Conservation (phyloP, 2,329 filamentous ascomycete genomes). For the Penicillium occitanis region DNA sequence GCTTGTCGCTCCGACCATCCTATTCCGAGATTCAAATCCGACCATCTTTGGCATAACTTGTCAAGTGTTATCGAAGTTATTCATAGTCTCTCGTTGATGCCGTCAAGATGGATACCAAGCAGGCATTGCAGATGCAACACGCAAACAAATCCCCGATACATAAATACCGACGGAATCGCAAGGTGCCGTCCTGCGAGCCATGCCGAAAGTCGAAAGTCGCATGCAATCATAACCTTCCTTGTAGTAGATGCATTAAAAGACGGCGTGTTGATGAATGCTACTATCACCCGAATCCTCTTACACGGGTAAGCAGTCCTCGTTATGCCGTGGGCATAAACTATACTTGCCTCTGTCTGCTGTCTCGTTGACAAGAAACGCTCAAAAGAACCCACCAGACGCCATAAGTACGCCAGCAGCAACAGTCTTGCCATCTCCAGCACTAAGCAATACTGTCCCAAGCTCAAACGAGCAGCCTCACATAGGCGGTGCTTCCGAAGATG, state of each 20-base stretch:
- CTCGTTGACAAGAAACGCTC: background rate
- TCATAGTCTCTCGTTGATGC: background rate
- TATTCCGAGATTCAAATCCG: background rate
- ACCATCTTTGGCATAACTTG: background rate
- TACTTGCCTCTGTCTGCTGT: too few species aligned
- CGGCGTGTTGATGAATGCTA: slow-evolving; percentile 1
- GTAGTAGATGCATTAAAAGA: background rate
- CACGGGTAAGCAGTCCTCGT: background rate
- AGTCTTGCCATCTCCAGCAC: background rate
- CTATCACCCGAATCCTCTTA: slow-evolving; percentile 1
- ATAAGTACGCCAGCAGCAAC: background rate
- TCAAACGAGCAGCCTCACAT: background rate
- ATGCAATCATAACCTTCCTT: background rate
- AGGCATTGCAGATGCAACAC: background rate
- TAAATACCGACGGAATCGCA: slow-evolving; percentile 3
- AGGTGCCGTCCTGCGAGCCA: background rate
- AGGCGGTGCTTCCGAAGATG: background rate
- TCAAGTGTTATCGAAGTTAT: background rate
- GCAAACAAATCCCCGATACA: background rate
- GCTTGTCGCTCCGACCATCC: background rate
- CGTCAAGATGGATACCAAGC: background rate
- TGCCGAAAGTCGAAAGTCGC: slow-evolving; percentile 2
- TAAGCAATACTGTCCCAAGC: background rate
- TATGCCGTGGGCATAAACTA: too few species aligned
- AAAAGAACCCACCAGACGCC: background rate